phyloP scores from a whole-genome alignment of 2,329 filamentous ascomycete genomes.

The Cladorrhinum sp. region DNA sequence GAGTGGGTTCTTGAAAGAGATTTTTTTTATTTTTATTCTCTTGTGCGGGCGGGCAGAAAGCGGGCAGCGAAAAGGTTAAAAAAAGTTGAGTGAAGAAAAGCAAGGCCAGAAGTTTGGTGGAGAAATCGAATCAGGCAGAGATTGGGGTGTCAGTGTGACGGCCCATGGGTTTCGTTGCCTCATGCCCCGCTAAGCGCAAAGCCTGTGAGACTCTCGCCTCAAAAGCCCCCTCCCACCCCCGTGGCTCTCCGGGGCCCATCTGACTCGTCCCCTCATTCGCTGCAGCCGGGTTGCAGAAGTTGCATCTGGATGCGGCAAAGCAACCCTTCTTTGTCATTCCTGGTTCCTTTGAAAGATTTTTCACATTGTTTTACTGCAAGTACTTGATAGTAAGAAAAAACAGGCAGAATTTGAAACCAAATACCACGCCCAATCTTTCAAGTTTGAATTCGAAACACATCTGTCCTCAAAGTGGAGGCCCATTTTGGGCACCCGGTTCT shows the following conservation, averaged over 20 bases:
- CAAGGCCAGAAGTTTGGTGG: slow-evolving; percentile 15
- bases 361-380: not conserved
- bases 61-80: slow-evolving; percentile 11
- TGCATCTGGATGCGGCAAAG: slow-evolving; percentile 7
- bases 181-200: slow-evolving; percentile 10
- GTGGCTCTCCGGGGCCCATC: not conserved
- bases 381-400: too few species aligned
- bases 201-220: too few species aligned
- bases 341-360: not conserved
- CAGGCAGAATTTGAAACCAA: not conserved
- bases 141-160: slow-evolving; percentile 9
- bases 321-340: not conserved
- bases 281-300: not conserved
- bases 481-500: not conserved
- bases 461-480: not conserved
- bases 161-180: slow-evolving; percentile 6
- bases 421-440: not conserved
- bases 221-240: too few species aligned
- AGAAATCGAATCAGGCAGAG: slow-evolving; percentile 11
- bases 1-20: too few species aligned
- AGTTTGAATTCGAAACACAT: not conserved
- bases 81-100: slow-evolving; percentile 2
- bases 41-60: slow-evolving; percentile 1
- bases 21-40: not conserved
- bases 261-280: slow-evolving; percentile 10